Percentiles rank a stretch among this genome's conserved stretches.
Conservation (phyloP, 768 basidiomycete genomes). For the Fomitopsis pulvina region DNA sequence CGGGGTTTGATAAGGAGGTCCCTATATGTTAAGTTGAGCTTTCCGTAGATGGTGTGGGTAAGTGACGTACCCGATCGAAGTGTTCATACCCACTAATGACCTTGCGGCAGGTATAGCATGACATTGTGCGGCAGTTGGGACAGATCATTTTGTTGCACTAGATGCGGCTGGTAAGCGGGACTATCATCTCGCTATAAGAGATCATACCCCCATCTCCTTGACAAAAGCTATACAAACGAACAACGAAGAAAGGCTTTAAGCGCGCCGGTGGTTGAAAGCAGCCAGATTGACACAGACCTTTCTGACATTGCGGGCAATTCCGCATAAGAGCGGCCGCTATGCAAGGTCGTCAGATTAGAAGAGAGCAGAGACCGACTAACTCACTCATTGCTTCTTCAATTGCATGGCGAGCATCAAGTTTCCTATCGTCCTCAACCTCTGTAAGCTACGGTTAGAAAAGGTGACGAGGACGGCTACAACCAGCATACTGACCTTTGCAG, state of each 20-base stretch:
- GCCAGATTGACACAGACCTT: slow-evolving; percentile 44
- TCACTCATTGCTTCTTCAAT: slow-evolving; percentile 94
- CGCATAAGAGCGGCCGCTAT: slow-evolving; percentile 77
- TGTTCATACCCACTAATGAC: slow-evolving; percentile 74
- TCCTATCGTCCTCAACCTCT: slow-evolving; percentile 75
- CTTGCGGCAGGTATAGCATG: slow-evolving; percentile 81
- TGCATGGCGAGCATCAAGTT: slow-evolving; percentile 65
- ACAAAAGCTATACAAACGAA: slow-evolving; percentile 52
- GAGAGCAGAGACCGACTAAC: slow-evolving; percentile 12
- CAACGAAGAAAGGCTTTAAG: slow-evolving; percentile 6
- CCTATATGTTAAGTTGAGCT: slow-evolving; percentile 12
- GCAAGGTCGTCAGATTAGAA: slow-evolving; percentile 6
- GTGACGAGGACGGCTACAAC: not conserved
- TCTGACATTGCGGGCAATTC: slow-evolving; percentile 80
- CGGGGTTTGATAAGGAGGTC: slow-evolving; percentile 14
- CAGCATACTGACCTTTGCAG: slow-evolving; percentile 58
- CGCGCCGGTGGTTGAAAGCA: too few relatives aligned
- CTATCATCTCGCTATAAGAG: not conserved
- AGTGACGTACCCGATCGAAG: slow-evolving; percentile 44
- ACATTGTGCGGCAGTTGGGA: slow-evolving; percentile 61
- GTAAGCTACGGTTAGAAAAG: not conserved
- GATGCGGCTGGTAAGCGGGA: not conserved
- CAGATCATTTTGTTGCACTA: slow-evolving; percentile 94
- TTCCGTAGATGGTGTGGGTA: slow-evolving; percentile 4
- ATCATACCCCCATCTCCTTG: slow-evolving; percentile 67